phyloP scores from a whole-genome alignment of 2,329 filamentous ascomycete genomes.

The Diaporthe sp. region DNA sequence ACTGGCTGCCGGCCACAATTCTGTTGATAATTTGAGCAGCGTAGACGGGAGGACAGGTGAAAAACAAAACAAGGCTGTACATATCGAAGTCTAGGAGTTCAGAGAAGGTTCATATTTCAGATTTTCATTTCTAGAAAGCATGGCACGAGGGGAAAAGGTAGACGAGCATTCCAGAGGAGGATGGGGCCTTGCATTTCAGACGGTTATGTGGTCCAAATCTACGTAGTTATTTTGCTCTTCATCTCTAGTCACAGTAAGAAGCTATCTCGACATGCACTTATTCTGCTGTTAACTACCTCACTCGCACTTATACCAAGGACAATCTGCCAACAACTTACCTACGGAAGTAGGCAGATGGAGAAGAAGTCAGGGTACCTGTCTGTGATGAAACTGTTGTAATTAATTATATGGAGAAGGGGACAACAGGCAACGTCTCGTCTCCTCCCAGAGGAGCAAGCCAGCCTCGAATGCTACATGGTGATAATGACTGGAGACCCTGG shows the following conservation, averaged over 20 bases:
- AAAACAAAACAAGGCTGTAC: constrained; percentile 14
- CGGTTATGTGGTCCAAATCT: neutral
- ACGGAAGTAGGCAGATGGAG: neutral
- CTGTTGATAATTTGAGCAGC: constrained; percentile 32
- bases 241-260: neutral
- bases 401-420: neutral
- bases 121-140: constrained; percentile 18
- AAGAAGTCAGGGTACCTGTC: neutral
- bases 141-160: constrained; percentile 8
- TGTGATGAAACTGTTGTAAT: neutral
- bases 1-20: neutral
- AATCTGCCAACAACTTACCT: neutral
- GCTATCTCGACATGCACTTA: neutral
- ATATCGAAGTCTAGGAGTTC: constrained; percentile 30
- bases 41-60: neutral
- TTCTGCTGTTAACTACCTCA: neutral
- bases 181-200: neutral
- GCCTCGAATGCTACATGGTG: neutral
- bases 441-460: neutral
- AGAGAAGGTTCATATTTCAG: constrained; percentile 21
- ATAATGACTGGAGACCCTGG: neutral
- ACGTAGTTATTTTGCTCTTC: neutral
- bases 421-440: neutral
- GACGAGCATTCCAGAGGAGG: constrained; percentile 12
- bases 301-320: neutral